A percentile compares a stretch with the other conserved stretches of the same genome.
These are phyloP conservation scores for Chaetomium cochliodes DNA, from an alignment of 495 filamentous ascomycete species.

Conservation along the genomic window DNA sequence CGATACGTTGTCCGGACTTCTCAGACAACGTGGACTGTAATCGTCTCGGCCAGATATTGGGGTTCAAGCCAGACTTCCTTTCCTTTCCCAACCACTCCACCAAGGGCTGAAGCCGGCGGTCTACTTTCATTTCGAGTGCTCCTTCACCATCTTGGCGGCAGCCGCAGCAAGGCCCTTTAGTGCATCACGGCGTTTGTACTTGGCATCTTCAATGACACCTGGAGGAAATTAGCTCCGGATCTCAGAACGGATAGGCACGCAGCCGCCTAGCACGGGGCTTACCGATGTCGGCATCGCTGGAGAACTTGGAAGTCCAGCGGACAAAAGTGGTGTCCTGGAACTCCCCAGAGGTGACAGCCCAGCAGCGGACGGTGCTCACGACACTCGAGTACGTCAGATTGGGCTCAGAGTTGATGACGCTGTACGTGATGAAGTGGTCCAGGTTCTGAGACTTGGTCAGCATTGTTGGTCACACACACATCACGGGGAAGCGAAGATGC, in stretches of 20 bases:
- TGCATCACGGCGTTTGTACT: conserved; percentile 69
- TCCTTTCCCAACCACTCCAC: neutral
- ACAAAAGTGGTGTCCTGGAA: conserved; percentile 61
- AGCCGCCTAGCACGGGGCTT: conserved; percentile 27
- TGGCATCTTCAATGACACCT: conserved; percentile 69
- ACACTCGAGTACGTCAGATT: conserved; percentile 59
- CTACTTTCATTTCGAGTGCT: conserved; percentile 14
- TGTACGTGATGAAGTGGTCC: conserved; percentile 70
- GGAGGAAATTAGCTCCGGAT: conserved; percentile 15
- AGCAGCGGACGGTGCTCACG: conserved; percentile 61
- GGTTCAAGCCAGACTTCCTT: neutral
- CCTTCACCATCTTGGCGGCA: conserved; percentile 47
- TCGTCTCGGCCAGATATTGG: neutral
- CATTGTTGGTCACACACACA: neutral
- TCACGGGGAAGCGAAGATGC: conserved; percentile 16
- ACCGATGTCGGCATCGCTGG: conserved; percentile 67
- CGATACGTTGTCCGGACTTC: too few species aligned
- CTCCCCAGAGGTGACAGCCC: conserved; percentile 58
- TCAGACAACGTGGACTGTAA: too few species aligned
- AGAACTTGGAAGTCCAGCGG: conserved; percentile 63
- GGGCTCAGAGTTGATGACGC: conserved; percentile 60
- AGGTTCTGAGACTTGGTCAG: conserved; percentile 48
- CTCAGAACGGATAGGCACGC: neutral
- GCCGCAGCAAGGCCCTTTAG: conserved; percentile 60
- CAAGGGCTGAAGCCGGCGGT: neutral